phyloP scores from a whole-genome alignment of 2,329 filamentous ascomycete genomes.

The Ophiocordyceps camponoti-floridani region DNA sequence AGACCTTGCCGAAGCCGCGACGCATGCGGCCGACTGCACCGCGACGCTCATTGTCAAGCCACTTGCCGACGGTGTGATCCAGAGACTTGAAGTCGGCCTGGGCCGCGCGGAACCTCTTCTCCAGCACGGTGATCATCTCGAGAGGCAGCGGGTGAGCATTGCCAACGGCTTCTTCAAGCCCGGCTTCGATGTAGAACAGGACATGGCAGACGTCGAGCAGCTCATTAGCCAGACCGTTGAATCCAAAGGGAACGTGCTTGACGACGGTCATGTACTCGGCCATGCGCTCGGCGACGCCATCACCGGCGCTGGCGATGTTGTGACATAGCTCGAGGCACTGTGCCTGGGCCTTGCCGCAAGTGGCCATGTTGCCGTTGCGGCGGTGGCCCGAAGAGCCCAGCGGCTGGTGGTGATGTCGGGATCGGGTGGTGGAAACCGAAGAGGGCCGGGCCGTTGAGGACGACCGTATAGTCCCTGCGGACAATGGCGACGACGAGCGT shows the following conservation, averaged over 20 bases:
- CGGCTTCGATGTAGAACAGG: slow-evolving; percentile 50
- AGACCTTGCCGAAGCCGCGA: slow-evolving; percentile 45
- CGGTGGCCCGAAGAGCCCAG: too few species aligned
- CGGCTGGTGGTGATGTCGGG: neutral
- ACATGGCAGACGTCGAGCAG: slow-evolving; percentile 50
- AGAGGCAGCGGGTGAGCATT: slow-evolving; percentile 33
- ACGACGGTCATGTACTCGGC: slow-evolving; percentile 43
- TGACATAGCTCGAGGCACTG: slow-evolving; percentile 28
- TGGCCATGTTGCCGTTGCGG: slow-evolving; percentile 2
- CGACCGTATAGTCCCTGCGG: neutral
- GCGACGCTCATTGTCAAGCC: slow-evolving; percentile 44
- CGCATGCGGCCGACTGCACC: slow-evolving; percentile 39
- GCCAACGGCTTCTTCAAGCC: slow-evolving; percentile 34
- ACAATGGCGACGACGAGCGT: neutral
- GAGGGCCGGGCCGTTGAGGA: neutral
- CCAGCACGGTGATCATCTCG: slow-evolving; percentile 45
- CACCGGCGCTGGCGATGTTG: slow-evolving; percentile 39
- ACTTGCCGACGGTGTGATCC: slow-evolving; percentile 42
- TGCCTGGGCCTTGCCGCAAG: slow-evolving; percentile 11
- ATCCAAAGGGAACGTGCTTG: slow-evolving; percentile 34
- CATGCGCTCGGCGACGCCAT: slow-evolving; percentile 46
- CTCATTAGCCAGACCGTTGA: slow-evolving; percentile 42
- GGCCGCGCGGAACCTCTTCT: slow-evolving; percentile 42
- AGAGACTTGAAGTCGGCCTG: slow-evolving; percentile 44
- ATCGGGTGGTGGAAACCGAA: neutral